phyloP scores from a whole-genome alignment of 2,329 filamentous ascomycete species.

The Aspergillus novoparasiticus region DNA sequence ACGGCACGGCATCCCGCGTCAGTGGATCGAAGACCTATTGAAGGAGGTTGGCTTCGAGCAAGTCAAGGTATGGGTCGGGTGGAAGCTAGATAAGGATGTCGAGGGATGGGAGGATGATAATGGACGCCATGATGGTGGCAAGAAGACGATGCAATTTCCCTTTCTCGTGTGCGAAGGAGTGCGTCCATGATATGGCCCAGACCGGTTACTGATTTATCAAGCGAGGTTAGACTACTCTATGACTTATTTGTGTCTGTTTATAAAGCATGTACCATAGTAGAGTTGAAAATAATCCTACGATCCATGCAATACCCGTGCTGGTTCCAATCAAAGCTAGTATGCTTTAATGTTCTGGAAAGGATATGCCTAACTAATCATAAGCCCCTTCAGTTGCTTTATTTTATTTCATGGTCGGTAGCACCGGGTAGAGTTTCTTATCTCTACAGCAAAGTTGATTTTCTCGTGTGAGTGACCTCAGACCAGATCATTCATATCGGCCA shows the following conservation, averaged over 20 bases:
- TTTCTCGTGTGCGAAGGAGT: conserved; percentile 46
- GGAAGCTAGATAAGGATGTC: conserved; percentile 54
- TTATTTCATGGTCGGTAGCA: background rate
- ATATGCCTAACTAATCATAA: background rate
- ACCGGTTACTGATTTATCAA: background rate
- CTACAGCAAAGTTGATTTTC: too few relatives aligned
- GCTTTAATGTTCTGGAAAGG: background rate
- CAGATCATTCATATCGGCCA: background rate
- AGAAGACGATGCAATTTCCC: conserved; percentile 43
- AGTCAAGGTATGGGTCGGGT: conserved; percentile 52
- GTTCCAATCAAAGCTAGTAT: background rate
- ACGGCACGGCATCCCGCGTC: conserved; percentile 53
- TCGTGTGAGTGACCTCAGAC: background rate
- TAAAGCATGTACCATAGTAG: background rate
- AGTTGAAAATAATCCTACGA: background rate
- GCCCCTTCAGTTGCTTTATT: background rate
- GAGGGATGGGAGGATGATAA: conserved; percentile 49
- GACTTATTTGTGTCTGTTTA: background rate
- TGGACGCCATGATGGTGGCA: conserved; percentile 11
- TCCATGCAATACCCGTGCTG: background rate
- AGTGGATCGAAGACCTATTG: conserved; percentile 48
- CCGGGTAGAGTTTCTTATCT: too few relatives aligned
- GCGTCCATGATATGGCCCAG: conserved; percentile 2
- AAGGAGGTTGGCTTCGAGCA: conserved; percentile 52
- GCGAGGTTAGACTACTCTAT: too few relatives aligned